Evolutionary conservation across 108 stramenopile species (phyloP).

Genomic region (Skeletonema costatum): DNA sequence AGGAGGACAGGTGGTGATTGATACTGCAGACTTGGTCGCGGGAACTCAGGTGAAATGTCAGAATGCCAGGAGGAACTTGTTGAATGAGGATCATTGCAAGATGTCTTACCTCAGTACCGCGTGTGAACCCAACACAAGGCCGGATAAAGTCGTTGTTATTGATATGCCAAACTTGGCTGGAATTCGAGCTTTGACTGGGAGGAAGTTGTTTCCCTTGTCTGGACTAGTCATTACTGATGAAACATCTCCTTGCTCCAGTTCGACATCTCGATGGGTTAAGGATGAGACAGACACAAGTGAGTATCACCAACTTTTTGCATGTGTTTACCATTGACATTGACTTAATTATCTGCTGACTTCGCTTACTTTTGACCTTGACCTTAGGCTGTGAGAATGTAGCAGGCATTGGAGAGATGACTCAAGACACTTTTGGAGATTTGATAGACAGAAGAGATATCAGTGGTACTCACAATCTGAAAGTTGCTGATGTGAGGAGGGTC

Average conservation of each 20-base stretch:
- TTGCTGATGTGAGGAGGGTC: conserved; percentile 27
- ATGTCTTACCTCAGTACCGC: conserved; percentile 24
- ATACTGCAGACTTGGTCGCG: conserved; percentile 14
- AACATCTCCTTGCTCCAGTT: conserved; percentile 3
- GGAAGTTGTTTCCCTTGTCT: background rate
- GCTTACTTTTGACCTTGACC: too few relatives aligned
- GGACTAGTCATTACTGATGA: background rate
- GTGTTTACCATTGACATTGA: too few relatives aligned
- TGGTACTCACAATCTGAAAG: conserved; percentile 2
- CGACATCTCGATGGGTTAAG: conserved; percentile 20
- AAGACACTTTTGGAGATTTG: conserved; percentile 13
- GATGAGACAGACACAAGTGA: background rate
- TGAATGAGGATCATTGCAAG: conserved; percentile 61
- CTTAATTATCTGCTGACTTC: too few relatives aligned
- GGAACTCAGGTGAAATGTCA: conserved; percentile 38
- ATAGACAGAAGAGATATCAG: background rate
- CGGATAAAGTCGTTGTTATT: conserved; percentile 19
- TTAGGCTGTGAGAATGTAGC: conserved; percentile 11
- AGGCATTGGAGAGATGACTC: background rate
- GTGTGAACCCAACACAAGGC: conserved; percentile 21
- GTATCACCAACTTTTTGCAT: too few relatives aligned
- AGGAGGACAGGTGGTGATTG: conserved; percentile 31
- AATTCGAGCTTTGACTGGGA: conserved; percentile 8
- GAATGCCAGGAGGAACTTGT: conserved; percentile 50
- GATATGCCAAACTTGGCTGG: conserved; percentile 1